Evolutionary conservation across 495 filamentous ascomycete species (phyloP), one percentile per base, ranked within the genome.

Genomic region (Sordaria brevicollis): DNA sequence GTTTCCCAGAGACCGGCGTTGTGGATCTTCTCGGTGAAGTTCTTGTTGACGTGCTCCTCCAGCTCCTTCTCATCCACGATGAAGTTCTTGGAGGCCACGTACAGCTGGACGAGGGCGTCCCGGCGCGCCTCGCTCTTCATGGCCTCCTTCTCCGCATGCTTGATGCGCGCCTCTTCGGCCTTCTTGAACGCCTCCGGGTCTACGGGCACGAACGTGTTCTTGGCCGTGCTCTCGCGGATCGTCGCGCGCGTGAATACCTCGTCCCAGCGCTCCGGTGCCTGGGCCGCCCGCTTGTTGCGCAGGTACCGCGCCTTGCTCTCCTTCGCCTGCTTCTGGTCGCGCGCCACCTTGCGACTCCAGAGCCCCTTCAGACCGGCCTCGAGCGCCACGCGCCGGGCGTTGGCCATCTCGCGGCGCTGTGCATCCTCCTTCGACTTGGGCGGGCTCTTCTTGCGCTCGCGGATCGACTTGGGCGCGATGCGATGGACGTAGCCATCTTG

Each of bases 51-150:
- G 43, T 75, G 68, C 13, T 70, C 69, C 71, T 80, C 78, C 37
- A 85, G 79, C 65, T 81, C 78, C n/a, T 37, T 67, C 75, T 84
- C 83, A 71, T 75, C 74, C 21, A 84, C 78, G 70, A 85, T 84
- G 69, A 85, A 85, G 66, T 76, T 74, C 34, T 77, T 73, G 9
- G 83, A 82, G 11, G 78, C 79, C 71, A 83, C 81, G 71, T 84
- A 85, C 69, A 85, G 76, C 75, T 80, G 78, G 67, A 79, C 76
- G 13, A 85, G 74, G 49, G 83, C 82, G 69, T 85, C 83, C 35
- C 78, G 76, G 8, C 83, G 80, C 25, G 69, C 72, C 73, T 84
- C 81, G 71, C 76, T 76, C 71, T 79, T 79, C 57, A 39, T 54
- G 8, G 37, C 69, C 35, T 33, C 5, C 10, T 74, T 39, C n/a